These are phyloP conservation scores for Plasmodium malariae DNA, from an alignment of 169 alveolate species.

Conservation along the genomic window DNA sequence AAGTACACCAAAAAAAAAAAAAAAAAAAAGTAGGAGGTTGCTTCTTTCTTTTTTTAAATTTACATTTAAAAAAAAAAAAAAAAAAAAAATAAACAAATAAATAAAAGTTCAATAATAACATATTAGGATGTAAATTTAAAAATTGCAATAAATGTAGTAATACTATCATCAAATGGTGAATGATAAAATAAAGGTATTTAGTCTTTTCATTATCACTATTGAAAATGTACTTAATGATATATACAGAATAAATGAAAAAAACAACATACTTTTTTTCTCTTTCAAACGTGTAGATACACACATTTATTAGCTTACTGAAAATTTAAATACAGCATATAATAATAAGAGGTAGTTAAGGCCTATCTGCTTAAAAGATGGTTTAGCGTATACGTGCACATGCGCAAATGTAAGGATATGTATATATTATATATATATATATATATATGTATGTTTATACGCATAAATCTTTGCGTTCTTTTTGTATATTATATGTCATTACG, in stretches of 20 bases:
- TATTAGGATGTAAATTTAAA: background rate
- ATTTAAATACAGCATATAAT: background rate
- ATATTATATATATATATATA: too few species aligned
- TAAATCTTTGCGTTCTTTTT: background rate
- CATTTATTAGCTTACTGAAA: background rate
- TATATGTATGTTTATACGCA: too few species aligned
- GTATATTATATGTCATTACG: background rate
- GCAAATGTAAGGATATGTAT: background rate
- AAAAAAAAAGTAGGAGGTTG: background rate
- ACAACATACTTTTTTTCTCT: background rate
- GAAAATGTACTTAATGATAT: background rate
- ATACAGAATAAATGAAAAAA: constrained; percentile 2
- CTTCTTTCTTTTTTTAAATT: background rate
- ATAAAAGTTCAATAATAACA: background rate
- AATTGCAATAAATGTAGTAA: background rate
- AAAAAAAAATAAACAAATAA: too few species aligned
- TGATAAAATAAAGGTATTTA: too few species aligned
- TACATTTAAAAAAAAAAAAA: background rate
- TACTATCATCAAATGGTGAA: too few species aligned
- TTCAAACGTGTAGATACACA: constrained; percentile 38
- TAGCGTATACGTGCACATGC: background rate
- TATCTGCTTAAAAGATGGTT: background rate
- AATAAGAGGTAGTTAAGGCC: background rate
- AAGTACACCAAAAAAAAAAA: too few species aligned
- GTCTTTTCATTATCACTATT: too few species aligned